phyloP scores from a whole-genome alignment of 2,329 filamentous ascomycete genomes.

The Colletotrichum orbiculare region DNA sequence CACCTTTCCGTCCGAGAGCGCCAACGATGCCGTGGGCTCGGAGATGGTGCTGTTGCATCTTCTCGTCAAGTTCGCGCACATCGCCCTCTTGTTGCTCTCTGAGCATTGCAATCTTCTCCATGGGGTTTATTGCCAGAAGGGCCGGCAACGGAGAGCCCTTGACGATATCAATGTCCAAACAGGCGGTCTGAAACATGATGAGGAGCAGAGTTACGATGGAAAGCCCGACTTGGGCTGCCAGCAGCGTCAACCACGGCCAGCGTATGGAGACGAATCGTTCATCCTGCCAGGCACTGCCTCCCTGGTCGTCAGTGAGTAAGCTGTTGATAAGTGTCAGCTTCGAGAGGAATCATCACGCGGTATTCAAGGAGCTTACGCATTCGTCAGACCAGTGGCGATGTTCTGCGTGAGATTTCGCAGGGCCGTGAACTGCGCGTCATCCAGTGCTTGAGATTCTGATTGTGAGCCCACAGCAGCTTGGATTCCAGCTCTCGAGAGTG shows the following conservation, averaged over 20 bases:
- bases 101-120: constrained; percentile 6
- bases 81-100: neutral
- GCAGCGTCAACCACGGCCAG: constrained; percentile 26
- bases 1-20: too few species aligned
- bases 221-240: constrained; percentile 21
- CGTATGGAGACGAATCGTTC: constrained; percentile 22
- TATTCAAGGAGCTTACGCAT: constrained; percentile 8
- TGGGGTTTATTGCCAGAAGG: constrained; percentile 10
- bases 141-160: constrained; percentile 26
- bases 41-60: too few species aligned
- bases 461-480: neutral
- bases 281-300: constrained; percentile 20
- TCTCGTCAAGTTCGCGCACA: too few species aligned
- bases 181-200: constrained; percentile 15
- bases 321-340: neutral
- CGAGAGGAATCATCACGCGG: neutral
- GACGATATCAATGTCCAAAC: constrained; percentile 24
- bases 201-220: constrained; percentile 19
- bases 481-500: constrained; percentile 14
- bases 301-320: constrained; percentile 8
- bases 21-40: too few species aligned
- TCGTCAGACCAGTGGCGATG: constrained; percentile 23
- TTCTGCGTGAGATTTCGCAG: constrained; percentile 23
- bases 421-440: constrained; percentile 12
- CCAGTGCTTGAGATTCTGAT: constrained; percentile 19